A percentile compares a stretch with the other conserved stretches of the same genome.
phyloP scores from a whole-genome alignment of 352 stramenopile genomes.

The Chrysophaeum taylorii region DNA sequence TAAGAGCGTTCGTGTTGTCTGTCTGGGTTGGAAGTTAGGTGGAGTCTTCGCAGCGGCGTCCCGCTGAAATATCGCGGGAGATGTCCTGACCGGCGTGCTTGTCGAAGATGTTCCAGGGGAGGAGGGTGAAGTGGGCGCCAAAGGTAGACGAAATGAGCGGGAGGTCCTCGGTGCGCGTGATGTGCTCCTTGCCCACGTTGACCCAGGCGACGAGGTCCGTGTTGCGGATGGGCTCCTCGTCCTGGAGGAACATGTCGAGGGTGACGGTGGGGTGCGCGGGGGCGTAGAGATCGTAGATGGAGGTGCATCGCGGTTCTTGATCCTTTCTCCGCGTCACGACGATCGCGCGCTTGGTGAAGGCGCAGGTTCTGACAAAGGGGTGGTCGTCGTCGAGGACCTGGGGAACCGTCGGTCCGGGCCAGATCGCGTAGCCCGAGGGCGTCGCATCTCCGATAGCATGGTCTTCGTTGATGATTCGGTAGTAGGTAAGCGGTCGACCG shows the following conservation, averaged over 20 bases:
- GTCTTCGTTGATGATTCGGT: too few species aligned
- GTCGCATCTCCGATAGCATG: too few species aligned
- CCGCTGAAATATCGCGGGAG: too few species aligned
- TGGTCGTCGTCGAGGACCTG: not conserved
- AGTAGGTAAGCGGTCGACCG: too few species aligned
- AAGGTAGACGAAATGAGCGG: not conserved
- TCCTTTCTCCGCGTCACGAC: not conserved
- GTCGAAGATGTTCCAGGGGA: slow-evolving; percentile 1
- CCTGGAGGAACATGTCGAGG: not conserved
- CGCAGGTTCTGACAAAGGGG: not conserved
- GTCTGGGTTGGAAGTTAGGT: too few species aligned
- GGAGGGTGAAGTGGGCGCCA: not conserved
- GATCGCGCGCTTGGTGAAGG: not conserved
- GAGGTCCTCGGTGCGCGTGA: not conserved
- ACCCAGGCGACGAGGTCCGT: not conserved
- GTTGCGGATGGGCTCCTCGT: not conserved
- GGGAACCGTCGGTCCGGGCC: not conserved
- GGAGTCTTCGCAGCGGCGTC: too few species aligned
- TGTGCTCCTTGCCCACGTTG: not conserved
- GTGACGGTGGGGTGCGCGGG: not conserved
- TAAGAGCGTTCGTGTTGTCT: too few species aligned
- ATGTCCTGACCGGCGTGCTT: not conserved
- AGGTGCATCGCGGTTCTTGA: not conserved
- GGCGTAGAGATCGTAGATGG: not conserved
- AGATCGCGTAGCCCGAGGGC: not conserved